Evolutionary conservation across 2,329 filamentous ascomycete genomes (phyloP).

Genomic region (Fusarium sarcochroum): DNA sequence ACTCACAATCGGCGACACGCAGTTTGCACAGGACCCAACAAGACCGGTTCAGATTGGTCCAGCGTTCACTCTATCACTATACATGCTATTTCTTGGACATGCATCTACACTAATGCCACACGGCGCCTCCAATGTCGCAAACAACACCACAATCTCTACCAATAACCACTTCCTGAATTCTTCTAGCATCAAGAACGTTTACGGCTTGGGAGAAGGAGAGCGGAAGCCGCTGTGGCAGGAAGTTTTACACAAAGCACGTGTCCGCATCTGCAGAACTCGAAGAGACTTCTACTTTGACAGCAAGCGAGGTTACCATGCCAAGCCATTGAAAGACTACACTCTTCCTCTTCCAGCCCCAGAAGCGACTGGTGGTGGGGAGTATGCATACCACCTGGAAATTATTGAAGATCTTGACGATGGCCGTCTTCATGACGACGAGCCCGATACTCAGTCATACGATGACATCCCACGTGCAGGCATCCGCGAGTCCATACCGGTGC

Average conservation of each 20-base stretch:
- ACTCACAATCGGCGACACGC: slow-evolving; percentile 86
- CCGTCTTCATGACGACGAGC: slow-evolving; percentile 63
- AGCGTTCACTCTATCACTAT: slow-evolving; percentile 87
- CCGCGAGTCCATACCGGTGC: slow-evolving; percentile 66
- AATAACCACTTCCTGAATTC: not conserved
- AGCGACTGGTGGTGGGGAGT: slow-evolving; percentile 55
- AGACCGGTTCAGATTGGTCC: slow-evolving; percentile 86
- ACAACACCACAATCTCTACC: not conserved
- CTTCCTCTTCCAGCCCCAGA: slow-evolving; percentile 9
- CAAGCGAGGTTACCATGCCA: slow-evolving; percentile 31
- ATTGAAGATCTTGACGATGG: slow-evolving; percentile 82
- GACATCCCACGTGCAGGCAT: slow-evolving; percentile 62
- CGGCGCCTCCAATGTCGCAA: slow-evolving; percentile 1
- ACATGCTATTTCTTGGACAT: slow-evolving; percentile 94
- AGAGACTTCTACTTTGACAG: slow-evolving; percentile 40
- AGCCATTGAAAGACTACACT: not conserved
- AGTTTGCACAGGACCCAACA: slow-evolving; percentile 77
- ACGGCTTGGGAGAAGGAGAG: slow-evolving; percentile 57
- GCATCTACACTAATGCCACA: slow-evolving; percentile 55
- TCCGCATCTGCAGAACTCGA: slow-evolving; percentile 83
- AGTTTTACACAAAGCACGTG: slow-evolving; percentile 90
- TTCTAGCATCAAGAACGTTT: slow-evolving; percentile 18
- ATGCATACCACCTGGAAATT: slow-evolving; percentile 84
- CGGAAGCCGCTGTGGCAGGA: slow-evolving; percentile 91
- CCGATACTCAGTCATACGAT: slow-evolving; percentile 55